Percentiles rank a stretch among this genome's conserved stretches.
Evolutionary conservation across 179 eudicot species (phyloP).

Genomic region (Beta macrorhiza): DNA sequence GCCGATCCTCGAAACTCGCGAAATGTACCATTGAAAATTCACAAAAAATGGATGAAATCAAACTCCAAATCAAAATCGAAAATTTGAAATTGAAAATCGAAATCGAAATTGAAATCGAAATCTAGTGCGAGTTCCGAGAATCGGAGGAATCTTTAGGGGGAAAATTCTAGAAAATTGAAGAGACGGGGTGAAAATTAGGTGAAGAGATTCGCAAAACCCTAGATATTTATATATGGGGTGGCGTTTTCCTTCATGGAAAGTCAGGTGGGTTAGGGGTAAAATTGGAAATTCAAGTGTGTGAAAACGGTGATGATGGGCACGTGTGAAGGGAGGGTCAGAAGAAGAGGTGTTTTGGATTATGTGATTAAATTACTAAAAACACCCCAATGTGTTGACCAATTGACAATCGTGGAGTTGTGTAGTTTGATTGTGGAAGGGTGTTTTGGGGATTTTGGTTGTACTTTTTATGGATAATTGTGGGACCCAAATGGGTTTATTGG

Average conservation of each 20-base stretch:
- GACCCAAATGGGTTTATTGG: constrained; percentile 10
- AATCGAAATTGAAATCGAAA: constrained; percentile 1
- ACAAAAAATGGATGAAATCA: not conserved
- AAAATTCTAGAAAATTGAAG: not conserved
- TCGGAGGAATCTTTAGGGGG: constrained; percentile 10
- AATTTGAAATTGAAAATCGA: not conserved
- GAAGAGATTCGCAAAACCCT: constrained; percentile 24
- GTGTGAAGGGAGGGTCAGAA: constrained; percentile 9
- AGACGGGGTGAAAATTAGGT: constrained; percentile 16
- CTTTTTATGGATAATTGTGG: constrained; percentile 26
- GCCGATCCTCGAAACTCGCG: constrained; percentile 30
- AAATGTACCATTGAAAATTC: constrained; percentile 32
- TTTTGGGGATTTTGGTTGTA: not conserved
- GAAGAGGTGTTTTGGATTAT: not conserved
- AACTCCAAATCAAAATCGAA: not conserved
- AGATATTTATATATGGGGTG: constrained; percentile 14
- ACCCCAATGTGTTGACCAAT: not conserved
- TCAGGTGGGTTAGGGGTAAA: constrained; percentile 17
- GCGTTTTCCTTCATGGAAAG: constrained; percentile 19
- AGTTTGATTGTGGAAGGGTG: constrained; percentile 1
- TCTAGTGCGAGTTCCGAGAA: constrained; percentile 17
- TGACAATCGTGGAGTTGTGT: not conserved
- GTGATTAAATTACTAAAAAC: not conserved
- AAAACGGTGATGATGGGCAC: constrained; percentile 11
- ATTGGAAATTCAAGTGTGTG: not conserved